Conservation (phyloP, 768 basidiomycete species). For the Dentipellis fragilis region DNA sequence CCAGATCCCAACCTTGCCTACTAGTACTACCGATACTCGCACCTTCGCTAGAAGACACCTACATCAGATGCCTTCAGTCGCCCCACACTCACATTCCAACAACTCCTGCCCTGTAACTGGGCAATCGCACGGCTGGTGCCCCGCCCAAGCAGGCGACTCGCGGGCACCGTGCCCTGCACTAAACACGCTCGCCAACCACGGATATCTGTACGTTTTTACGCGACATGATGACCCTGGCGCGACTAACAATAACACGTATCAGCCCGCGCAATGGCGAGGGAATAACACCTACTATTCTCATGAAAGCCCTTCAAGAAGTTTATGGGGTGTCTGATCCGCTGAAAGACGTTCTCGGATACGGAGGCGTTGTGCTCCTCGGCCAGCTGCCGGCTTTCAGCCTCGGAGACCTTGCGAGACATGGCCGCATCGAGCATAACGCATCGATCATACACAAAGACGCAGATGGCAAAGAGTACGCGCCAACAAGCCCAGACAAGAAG, state of each 20-base stretch:
- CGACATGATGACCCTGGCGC: no score
- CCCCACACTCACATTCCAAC: not conserved
- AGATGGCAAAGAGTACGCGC: conserved; percentile 27
- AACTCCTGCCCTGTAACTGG: not conserved
- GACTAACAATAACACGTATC: no score
- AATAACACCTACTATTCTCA: not conserved
- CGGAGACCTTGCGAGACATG: conserved; percentile 43
- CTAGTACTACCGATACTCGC: no score
- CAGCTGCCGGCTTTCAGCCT: conserved; percentile 29
- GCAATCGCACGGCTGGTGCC: not conserved
- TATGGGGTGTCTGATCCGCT: conserved; percentile 55
- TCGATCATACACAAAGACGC: conserved; percentile 47
- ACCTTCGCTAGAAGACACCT: no score
- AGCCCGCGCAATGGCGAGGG: conserved; percentile 37
- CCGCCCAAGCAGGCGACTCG: not conserved
- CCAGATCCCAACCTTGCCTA: no score
- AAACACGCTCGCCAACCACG: conserved; percentile 66
- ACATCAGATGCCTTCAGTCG: not conserved
- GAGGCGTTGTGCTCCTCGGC: conserved; percentile 17
- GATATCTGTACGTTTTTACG: conserved; percentile 36
- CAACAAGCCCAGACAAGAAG: conserved; percentile 24
- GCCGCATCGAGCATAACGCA: conserved; percentile 55
- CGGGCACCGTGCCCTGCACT: conserved; percentile 64
- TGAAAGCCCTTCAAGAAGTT: not conserved
- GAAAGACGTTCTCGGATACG: conserved; percentile 38